Evolutionary conservation across 208 protist genomes (phyloP), one percentile per base, ranked within the genome.

Genomic region (Angomonas deanei): DNA sequence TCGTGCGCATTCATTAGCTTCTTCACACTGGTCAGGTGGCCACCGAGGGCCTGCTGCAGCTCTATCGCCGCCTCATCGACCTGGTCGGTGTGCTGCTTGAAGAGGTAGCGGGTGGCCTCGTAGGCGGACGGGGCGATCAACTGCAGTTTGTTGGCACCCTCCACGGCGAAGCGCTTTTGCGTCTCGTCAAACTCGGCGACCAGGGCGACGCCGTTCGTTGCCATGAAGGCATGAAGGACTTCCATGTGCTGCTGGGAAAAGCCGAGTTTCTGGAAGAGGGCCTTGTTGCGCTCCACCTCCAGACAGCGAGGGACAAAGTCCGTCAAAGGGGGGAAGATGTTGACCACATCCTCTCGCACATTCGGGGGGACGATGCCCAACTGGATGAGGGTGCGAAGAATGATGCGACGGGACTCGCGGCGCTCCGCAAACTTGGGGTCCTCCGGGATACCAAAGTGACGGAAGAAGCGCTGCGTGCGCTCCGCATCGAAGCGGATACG

Each of bases 251-350:
- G 50, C 13, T 62, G 65, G 30, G 82, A 66, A 38, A 96, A 77
- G 11, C 84, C 80, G 27, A 87, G 67, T 31, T 81, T 74, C 52
- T 79, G 60, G 49, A 96, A 67, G 21, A 80, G 72, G 2, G 69
- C 66, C 48, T 76, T 70, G 63, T 93, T 82, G 42, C 86, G 79
- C 15, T 91, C 80, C 19, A 75, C 66, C 57, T 93, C 81, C 31
- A 93, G 70, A 68, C 86, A 92, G 50, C 86, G 86, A 49, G 76
- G 71, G 28, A 89, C 73, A 57, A 96, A 92, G 55, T 96, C 86
- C 0, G 76, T 69, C 46, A 93, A 69, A 4, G 84, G 77, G 3
- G 86, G 89, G 64, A 93, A 90, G 5, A 58, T 58, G 32, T 76
- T 74, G 38, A 90, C 65, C 24, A 85, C 68, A 50, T 80, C 79